Evolutionary conservation across 2,329 filamentous ascomycete species (phyloP).

Genomic region (Ophiocordyceps camponoti-floridani): DNA sequence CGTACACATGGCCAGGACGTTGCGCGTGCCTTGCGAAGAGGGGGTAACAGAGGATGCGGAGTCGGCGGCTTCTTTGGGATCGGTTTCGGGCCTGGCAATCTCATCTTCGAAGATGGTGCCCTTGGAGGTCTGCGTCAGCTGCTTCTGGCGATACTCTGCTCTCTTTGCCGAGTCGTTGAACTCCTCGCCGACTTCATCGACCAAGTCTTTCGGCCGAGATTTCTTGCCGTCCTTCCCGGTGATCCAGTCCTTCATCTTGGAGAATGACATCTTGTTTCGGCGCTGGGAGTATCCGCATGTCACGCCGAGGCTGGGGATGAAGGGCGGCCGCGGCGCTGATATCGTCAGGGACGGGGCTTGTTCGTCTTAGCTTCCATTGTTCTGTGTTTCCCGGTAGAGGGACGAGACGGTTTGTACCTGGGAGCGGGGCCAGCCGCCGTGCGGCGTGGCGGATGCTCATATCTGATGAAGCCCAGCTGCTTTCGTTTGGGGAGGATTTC

Average conservation of each 20-base stretch:
- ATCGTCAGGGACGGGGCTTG: neutral
- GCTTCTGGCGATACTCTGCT: conserved; percentile 20
- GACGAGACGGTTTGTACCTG: conserved; percentile 26
- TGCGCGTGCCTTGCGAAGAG: conserved; percentile 14
- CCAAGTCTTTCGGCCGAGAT: neutral
- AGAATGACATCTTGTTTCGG: conserved; percentile 25
- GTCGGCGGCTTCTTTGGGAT: neutral
- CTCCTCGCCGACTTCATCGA: conserved; percentile 13
- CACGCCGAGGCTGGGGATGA: neutral
- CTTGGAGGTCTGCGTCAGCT: conserved; percentile 22
- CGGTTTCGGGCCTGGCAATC: conserved; percentile 7
- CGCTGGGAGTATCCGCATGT: conserved; percentile 4
- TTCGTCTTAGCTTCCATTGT: neutral
- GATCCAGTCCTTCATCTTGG: neutral
- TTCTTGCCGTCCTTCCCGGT: neutral
- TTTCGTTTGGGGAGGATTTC: neutral
- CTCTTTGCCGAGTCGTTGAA: conserved; percentile 24
- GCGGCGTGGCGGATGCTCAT: conserved; percentile 52
- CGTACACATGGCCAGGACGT: conserved; percentile 42
- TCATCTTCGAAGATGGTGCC: conserved; percentile 48
- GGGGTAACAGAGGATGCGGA: neutral
- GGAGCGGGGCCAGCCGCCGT: conserved; percentile 34
- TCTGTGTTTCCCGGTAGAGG: neutral
- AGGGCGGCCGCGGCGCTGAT: neutral
- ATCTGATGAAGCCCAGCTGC: neutral